Conservation (phyloP, 371 early-diverging fungal species). For the Gilbertella persicaria region DNA sequence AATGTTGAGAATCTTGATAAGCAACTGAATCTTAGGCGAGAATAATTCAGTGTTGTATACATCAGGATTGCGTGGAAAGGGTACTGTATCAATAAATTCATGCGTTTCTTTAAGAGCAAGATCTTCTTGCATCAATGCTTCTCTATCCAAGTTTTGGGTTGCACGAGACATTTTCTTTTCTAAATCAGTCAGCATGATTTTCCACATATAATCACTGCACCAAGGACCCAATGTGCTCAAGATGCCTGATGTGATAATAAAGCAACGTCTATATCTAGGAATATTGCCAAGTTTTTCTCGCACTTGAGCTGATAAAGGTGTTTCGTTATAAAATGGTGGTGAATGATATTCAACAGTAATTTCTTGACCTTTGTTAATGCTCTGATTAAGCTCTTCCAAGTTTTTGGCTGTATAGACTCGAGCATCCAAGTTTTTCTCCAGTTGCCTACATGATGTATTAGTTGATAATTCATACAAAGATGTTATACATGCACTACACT, state of each 20-base stretch:
- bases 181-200: conserved; percentile 37
- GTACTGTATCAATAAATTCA: conserved; percentile 22
- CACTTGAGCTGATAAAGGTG: conserved; percentile 45
- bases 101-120: conserved; percentile 27
- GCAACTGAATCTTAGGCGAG: conserved; percentile 60
- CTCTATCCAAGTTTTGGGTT: conserved; percentile 20
- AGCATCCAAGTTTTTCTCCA: conserved; percentile 71
- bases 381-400: conserved; percentile 26
- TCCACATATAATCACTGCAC: conserved; percentile 64
- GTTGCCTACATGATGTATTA: conserved; percentile 35
- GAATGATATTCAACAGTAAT: conserved; percentile 52
- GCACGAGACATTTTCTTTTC: conserved; percentile 19
- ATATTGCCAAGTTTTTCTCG: conserved; percentile 36
- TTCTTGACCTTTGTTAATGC: conserved; percentile 52
- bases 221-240: conserved; percentile 68
- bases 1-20: conserved; percentile 57
- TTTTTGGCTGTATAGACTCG: conserved; percentile 65
- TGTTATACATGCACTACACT: conserved; percentile 41
- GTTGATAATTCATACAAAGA: background rate
- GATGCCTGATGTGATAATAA: conserved; percentile 29
- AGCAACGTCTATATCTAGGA: conserved; percentile 39
- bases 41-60: conserved; percentile 29
- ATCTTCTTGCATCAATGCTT: conserved; percentile 30
- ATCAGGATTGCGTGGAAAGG: conserved; percentile 34
- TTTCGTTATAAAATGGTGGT: conserved; percentile 38